Percentiles rank a stretch among this genome's conserved stretches.
phyloP scores from a whole-genome alignment of 2,329 filamentous ascomycete genomes.

The Microsporum ferrugineum region DNA sequence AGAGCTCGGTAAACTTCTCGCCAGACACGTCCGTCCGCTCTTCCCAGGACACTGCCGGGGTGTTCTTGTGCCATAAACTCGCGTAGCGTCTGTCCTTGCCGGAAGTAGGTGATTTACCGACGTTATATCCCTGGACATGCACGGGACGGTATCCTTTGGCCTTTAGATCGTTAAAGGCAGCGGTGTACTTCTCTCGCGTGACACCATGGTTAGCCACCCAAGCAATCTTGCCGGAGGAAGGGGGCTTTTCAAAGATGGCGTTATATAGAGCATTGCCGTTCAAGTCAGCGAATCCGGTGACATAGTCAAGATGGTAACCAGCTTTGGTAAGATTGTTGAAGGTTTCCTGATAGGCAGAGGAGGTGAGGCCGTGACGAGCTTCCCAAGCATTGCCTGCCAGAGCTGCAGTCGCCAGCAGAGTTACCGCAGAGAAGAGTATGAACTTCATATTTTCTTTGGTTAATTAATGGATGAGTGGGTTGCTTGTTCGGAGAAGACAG shows the following conservation, averaged over 20 bases:
- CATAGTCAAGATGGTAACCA: slow-evolving; percentile 8
- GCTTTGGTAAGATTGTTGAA: slow-evolving; percentile 4
- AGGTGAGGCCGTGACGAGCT: slow-evolving; percentile 8
- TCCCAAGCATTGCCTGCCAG: slow-evolving; percentile 4
- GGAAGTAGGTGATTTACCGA: not conserved
- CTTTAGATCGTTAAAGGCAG: slow-evolving; percentile 5
- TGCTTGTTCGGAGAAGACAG: not conserved
- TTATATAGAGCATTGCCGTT: slow-evolving; percentile 6
- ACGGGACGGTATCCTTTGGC: slow-evolving; percentile 5
- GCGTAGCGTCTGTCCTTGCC: slow-evolving; percentile 4
- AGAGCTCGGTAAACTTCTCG: not conserved
- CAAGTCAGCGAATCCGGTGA: slow-evolving; percentile 7
- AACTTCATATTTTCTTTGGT: not conserved
- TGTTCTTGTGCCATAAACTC: slow-evolving; percentile 9
- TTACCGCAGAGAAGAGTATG: not conserved
- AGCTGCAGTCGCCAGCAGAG: not conserved
- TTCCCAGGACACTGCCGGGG: not conserved
- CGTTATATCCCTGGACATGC: not conserved
- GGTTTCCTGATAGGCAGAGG: slow-evolving; percentile 6
- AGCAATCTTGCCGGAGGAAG: not conserved
- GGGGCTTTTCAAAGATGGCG: slow-evolving; percentile 9
- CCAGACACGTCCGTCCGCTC: not conserved
- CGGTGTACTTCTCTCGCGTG: slow-evolving; percentile 4
- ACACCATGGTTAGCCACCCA: slow-evolving; percentile 10
- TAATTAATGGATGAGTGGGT: not conserved